Percentiles rank a stretch among this genome's conserved stretches.
phyloP scores from a whole-genome alignment of 2,329 filamentous ascomycete species.

The Anthostomella pinea region DNA sequence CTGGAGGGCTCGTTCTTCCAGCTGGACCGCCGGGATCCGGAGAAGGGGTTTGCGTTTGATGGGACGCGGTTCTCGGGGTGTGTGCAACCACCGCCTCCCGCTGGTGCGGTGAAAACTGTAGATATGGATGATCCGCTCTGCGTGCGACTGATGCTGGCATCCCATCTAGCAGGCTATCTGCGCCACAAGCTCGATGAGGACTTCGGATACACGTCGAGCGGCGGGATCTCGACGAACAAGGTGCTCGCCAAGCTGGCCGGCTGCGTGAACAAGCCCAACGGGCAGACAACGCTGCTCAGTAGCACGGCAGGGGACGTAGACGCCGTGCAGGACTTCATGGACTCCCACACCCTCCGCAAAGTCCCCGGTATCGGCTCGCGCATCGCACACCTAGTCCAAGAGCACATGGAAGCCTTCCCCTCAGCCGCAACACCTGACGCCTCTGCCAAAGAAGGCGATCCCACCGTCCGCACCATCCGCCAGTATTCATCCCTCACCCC shows the following conservation, averaged over 20 bases:
- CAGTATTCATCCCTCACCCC: slow-evolving; percentile 61
- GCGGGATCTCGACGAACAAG: slow-evolving; percentile 86
- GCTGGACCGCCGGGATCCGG: slow-evolving; percentile 69
- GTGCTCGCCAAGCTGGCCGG: slow-evolving; percentile 82
- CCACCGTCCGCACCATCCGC: slow-evolving; percentile 67
- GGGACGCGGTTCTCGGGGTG: slow-evolving; percentile 64
- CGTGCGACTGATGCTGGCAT: slow-evolving; percentile 69
- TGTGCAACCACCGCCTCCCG: slow-evolving; percentile 33
- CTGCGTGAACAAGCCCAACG: slow-evolving; percentile 78
- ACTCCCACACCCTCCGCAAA: slow-evolving; percentile 70
- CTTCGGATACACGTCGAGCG: slow-evolving; percentile 82
- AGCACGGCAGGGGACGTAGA: slow-evolving; percentile 53
- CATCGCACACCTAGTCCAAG: slow-evolving; percentile 65
- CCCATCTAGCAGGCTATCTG: slow-evolving; percentile 75
- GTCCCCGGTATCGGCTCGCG: slow-evolving; percentile 86
- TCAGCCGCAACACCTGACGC: too few relatives aligned
- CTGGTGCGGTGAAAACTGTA: slow-evolving; percentile 11
- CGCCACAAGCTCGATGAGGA: slow-evolving; percentile 69
- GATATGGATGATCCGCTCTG: slow-evolving; percentile 39
- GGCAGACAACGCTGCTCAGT: slow-evolving; percentile 81
- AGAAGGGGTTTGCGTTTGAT: slow-evolving; percentile 77
- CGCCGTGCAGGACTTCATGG: slow-evolving; percentile 67
- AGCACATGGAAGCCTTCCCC: too few relatives aligned
- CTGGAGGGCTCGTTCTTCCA: slow-evolving; percentile 74
- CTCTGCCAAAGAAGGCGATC: slow-evolving; percentile 35